A percentile compares a stretch with the other conserved stretches of the same genome.
phyloP scores from a whole-genome alignment of 202 grass and related monocot genomes.

The Saccharum hybrid region DNA sequence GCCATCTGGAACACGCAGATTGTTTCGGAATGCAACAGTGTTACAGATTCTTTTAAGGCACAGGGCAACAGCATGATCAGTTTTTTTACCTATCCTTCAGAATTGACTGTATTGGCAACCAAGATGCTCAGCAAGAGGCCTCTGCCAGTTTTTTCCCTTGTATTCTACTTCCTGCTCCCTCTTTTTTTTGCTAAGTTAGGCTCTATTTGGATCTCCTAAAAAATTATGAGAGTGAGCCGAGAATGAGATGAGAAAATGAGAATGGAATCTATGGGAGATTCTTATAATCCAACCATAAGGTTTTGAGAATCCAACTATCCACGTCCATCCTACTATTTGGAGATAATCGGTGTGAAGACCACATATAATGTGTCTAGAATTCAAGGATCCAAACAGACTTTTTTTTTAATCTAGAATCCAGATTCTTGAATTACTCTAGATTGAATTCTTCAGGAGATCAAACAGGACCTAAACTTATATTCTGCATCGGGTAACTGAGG shows the following conservation, averaged over 20 bases:
- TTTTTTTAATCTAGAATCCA: neutral
- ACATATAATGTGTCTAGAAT: neutral
- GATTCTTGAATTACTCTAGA: neutral
- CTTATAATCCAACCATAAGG: neutral
- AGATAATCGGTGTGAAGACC: neutral
- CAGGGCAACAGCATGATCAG: neutral
- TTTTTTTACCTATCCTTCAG: neutral
- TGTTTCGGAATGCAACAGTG: conserved; percentile 15
- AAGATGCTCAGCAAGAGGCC: conserved; percentile 1
- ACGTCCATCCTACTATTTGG: neutral
- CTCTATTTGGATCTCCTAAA: neutral
- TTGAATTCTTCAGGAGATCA: neutral
- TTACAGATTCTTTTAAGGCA: conserved; percentile 16
- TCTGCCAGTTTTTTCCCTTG: neutral
- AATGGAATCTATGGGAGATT: neutral
- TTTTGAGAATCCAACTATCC: neutral
- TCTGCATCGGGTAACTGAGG: too few species aligned
- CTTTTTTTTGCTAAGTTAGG: neutral
- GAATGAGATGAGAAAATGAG: neutral
- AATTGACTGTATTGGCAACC: neutral
- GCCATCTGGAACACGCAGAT: conserved; percentile 18
- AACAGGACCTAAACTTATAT: neutral
- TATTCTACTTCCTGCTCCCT: neutral
- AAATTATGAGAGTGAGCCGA: neutral
- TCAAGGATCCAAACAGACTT: neutral